phyloP scores from a whole-genome alignment of 108 stramenopile genomes.

The Ochromonas danica region DNA sequence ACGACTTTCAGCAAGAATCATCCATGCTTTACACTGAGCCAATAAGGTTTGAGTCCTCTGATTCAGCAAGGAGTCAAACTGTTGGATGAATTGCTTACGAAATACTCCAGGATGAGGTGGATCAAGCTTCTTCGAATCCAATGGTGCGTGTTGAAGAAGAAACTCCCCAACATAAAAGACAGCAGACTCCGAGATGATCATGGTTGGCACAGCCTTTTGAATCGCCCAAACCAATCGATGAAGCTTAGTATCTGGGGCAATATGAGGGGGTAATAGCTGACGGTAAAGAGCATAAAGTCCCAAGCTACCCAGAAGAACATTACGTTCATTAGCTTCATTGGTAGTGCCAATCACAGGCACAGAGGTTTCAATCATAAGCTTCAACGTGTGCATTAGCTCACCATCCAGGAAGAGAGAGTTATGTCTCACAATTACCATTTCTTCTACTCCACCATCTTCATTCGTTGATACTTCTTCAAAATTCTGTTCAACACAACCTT shows the following conservation, averaged over 20 bases:
- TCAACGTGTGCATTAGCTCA: conserved; percentile 17
- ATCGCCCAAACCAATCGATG: conserved; percentile 20
- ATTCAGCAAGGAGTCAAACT: conserved; percentile 8
- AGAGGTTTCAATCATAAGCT: conserved; percentile 20
- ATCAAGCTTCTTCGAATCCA: conserved; percentile 24
- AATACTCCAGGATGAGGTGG: conserved; percentile 6
- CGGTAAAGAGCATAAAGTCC: conserved; percentile 29
- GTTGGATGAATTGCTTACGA: neutral
- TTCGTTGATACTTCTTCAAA: neutral
- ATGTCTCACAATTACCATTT: neutral
- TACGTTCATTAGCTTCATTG: conserved; percentile 11
- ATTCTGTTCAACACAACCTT: conserved; percentile 3
- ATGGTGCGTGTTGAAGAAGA: neutral
- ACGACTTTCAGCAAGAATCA: conserved; percentile 22
- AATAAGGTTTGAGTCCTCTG: neutral
- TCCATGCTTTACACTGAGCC: conserved; percentile 34
- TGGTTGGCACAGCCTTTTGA: conserved; percentile 24
- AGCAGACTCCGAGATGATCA: neutral
- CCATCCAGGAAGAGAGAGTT: neutral
- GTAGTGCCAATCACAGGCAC: conserved; percentile 31
- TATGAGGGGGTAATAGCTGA: neutral
- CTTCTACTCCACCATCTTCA: neutral
- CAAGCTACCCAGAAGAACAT: neutral
- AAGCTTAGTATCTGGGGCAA: conserved; percentile 21
- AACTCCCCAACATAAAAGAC: conserved; percentile 4